These are phyloP conservation scores for Cladosporium phlei DNA, from an alignment of 2,329 filamentous ascomycete genomes.

Conservation along the genomic window DNA sequence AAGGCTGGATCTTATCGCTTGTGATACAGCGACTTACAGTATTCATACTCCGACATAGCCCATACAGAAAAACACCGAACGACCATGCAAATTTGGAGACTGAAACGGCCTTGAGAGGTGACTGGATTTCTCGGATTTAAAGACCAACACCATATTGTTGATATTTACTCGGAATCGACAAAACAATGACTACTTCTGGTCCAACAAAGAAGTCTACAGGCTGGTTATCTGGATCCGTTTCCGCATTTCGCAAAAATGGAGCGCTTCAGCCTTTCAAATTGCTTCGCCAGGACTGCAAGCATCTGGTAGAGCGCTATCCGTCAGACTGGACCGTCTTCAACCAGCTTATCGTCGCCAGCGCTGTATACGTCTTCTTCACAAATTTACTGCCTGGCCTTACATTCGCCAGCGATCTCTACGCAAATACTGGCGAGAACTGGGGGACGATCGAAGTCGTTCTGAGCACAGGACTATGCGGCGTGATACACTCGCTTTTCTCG, in stretches of 20 bases:
- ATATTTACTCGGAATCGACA: background rate
- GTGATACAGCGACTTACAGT: background rate
- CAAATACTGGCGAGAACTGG: conserved; percentile 58
- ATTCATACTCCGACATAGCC: too few relatives aligned
- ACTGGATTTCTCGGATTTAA: background rate
- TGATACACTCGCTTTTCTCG: conserved; percentile 58
- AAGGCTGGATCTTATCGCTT: background rate
- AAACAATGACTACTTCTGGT: background rate
- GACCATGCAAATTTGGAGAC: background rate
- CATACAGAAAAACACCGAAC: background rate
- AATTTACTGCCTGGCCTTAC: conserved; percentile 64
- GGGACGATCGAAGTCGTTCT: conserved; percentile 64
- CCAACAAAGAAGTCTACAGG: background rate
- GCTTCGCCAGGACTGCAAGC: conserved; percentile 28
- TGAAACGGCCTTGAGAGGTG: background rate
- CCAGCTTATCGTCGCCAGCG: conserved; percentile 59
- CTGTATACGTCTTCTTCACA: conserved; percentile 63
- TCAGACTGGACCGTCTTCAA: conserved; percentile 50
- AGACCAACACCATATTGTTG: background rate
- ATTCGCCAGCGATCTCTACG: conserved; percentile 61
- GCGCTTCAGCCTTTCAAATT: conserved; percentile 31
- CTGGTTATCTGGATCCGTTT: conserved; percentile 1
- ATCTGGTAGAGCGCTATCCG: conserved; percentile 27
- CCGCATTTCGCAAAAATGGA: conserved; percentile 21
- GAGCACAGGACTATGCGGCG: conserved; percentile 59